These are phyloP conservation scores for Raphanus sativus DNA, from an alignment of 345 rosid genomes.

Conservation along the genomic window DNA sequence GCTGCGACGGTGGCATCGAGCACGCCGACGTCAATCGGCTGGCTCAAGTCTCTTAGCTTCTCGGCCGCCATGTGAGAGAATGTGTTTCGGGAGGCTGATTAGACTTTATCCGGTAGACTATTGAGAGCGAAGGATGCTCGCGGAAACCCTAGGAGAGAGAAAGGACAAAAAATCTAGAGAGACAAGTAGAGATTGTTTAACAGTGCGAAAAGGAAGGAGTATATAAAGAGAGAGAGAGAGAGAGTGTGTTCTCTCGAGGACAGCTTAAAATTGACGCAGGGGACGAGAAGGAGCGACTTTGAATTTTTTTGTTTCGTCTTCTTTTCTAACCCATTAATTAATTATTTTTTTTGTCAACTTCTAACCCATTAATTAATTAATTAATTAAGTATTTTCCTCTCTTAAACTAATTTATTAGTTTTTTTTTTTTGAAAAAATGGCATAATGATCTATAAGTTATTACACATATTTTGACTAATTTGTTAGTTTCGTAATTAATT, in stretches of 20 bases:
- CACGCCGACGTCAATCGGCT: conserved; percentile 84
- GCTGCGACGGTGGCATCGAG: conserved; percentile 99
- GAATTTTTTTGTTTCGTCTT: conserved; percentile 35
- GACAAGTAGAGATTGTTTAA: conserved; percentile 13
- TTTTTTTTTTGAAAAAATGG: no score
- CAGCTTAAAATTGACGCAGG: conserved; percentile 91
- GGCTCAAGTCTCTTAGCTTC: conserved; percentile 90
- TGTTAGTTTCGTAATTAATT: background rate
- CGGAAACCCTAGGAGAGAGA: conserved; percentile 58
- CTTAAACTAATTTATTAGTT: background rate
- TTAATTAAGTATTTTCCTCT: conserved; percentile 3
- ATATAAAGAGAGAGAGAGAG: conserved; percentile 21
- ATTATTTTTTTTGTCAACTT: no score
- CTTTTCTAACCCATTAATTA: background rate
- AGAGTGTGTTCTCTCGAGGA: conserved; percentile 34
- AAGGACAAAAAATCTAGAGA: conserved; percentile 39
- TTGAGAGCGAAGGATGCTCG: conserved; percentile 29
- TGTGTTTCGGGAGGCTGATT: background rate
- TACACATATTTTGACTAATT: no score
- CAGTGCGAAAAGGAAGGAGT: conserved; percentile 21
- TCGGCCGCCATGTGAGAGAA: conserved; percentile 80
- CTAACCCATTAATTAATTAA: background rate
- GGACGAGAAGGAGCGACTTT: conserved; percentile 24
- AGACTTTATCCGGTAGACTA: conserved; percentile 4
- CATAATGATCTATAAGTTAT: no score